Evolutionary conservation across 306 rosid species (phyloP), one percentile per base, ranked within the genome.

Genomic region (Fragaria vesca): DNA sequence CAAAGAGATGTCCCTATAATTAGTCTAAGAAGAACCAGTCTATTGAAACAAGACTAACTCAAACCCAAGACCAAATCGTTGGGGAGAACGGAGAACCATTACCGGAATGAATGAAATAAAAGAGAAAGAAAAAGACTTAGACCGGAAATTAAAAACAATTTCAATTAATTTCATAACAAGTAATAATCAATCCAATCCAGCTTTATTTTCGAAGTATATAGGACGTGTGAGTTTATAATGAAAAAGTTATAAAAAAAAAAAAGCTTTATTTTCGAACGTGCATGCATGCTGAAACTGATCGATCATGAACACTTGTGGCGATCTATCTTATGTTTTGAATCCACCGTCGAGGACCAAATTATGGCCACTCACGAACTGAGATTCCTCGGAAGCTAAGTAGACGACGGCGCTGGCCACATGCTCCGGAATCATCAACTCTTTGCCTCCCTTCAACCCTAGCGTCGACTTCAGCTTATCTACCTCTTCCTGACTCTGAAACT

Each of bases 331-430:
- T 32, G 42, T 15, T 63, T 63, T 63, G 69, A 63, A 50, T 9
- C 81, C 63, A 12, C 85, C 82, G 24, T 78, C 82, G 0, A 78
- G 54, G 5, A 62, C 77, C 62, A 82, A 26, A 40, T 82, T 45
- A 38, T 57, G 72, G 10, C 82, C 85, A 8, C 79, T 82, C 2
- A 82, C 36, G 26, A 73, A 82, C 43, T 74, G 76, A 1, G 77
- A 68, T 16, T 82, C 82, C 57, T 63, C 73, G 4, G 80, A 81
- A 16, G 84, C 84, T 42, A 81, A 54, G 21, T 76, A 76, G 1
- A 47, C 28, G 30, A 83, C 86, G 34, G 83, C 72, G 13, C 79
- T 74, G 3, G 86, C 83, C 71, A 83, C 79, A 18, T 63, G 32
- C 36, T 57, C 60, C 47, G 21, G 52, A 26, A 45, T 12, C 75